These are phyloP conservation scores for Atkinsonella texensis DNA, from an alignment of 2,329 filamentous ascomycete species.

Conservation along the genomic window DNA sequence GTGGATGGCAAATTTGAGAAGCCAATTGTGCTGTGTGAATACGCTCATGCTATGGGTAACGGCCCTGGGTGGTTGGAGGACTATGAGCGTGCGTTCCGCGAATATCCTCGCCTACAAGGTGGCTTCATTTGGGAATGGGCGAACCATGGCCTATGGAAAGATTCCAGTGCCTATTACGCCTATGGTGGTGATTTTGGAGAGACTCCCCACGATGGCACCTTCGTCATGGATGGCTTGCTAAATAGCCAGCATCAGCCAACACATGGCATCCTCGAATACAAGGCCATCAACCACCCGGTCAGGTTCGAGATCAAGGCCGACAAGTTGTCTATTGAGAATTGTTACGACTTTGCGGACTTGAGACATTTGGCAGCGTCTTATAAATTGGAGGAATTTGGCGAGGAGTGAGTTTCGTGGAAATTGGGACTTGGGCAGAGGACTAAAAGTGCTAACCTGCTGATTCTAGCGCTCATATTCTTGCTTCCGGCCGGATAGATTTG, in stretches of 20 bases:
- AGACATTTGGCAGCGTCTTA: conserved; percentile 30
- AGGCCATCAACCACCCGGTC: conserved; percentile 46
- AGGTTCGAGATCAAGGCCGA: conserved; percentile 24
- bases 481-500: conserved; percentile 24
- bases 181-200: conserved; percentile 54
- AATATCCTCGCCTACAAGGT: conserved; percentile 49
- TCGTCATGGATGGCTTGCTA: conserved; percentile 50
- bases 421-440: not conserved
- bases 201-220: conserved; percentile 45
- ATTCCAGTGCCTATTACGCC: conserved; percentile 35
- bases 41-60: conserved; percentile 59
- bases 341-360: conserved; percentile 36
- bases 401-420: conserved; percentile 20
- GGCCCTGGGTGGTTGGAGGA: conserved; percentile 58
- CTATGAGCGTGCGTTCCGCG: conserved; percentile 52
- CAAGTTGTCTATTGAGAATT: conserved; percentile 31
- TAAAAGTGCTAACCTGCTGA: not conserved
- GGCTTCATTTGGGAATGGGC: conserved; percentile 59
- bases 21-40: conserved; percentile 48
- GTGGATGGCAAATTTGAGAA: conserved; percentile 36
- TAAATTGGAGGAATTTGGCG: conserved; percentile 29
- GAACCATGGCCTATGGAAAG: conserved; percentile 42
- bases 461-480: not conserved
- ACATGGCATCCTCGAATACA: conserved; percentile 43
- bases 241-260: conserved; percentile 42